phyloP scores from a whole-genome alignment of 179 eudicot species.

The Silene vulgaris region DNA sequence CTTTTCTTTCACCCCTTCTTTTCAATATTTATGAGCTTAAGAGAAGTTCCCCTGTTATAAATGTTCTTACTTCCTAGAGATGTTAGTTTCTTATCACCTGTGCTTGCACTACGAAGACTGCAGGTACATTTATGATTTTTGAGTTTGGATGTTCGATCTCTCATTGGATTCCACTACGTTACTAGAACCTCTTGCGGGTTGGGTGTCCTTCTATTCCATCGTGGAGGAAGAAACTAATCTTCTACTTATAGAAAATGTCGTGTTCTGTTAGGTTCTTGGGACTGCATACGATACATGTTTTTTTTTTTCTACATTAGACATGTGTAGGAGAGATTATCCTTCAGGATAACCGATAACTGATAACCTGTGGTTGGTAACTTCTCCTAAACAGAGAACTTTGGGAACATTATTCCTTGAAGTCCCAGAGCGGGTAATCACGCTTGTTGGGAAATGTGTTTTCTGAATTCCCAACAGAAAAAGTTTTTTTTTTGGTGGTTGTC shows the following conservation, averaged over 20 bases:
- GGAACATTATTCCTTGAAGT: constrained; percentile 3
- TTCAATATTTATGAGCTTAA: background rate
- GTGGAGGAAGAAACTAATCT: background rate
- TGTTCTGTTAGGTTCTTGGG: background rate
- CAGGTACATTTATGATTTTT: background rate
- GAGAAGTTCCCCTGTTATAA: background rate
- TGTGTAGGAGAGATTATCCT: background rate
- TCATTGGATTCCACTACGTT: background rate
- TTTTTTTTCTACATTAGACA: background rate
- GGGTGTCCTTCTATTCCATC: background rate
- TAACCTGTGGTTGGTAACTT: background rate
- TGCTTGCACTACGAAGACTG: too few relatives aligned
- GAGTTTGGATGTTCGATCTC: background rate
- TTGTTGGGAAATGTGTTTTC: constrained; percentile 3
- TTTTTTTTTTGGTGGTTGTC: background rate
- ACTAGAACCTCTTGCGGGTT: too few relatives aligned
- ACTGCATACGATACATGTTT: background rate
- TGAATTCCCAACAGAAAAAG: background rate
- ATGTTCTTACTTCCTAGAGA: constrained; percentile 4
- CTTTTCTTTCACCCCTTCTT: background rate
- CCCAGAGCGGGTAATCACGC: background rate
- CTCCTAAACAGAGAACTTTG: background rate
- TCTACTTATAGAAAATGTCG: background rate
- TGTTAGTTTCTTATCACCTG: too few relatives aligned
- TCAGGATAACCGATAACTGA: background rate